Percentiles rank a stretch among this genome's conserved stretches.
Evolutionary conservation across 2,329 filamentous ascomycete genomes (phyloP).

Genomic region (Calonectria pseudoreteaudii): DNA sequence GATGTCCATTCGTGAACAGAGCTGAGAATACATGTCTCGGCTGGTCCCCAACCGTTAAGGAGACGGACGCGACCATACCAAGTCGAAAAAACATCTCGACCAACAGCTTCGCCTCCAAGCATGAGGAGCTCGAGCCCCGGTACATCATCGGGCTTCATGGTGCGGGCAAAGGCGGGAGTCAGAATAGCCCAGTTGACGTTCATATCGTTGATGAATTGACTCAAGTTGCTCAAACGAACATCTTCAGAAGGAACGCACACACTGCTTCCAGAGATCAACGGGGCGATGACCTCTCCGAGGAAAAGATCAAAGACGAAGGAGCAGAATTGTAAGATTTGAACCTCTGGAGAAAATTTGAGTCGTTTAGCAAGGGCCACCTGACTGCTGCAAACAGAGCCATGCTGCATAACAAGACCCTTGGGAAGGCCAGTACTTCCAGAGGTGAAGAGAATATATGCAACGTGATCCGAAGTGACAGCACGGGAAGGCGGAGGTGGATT

Average conservation of each 20-base stretch:
- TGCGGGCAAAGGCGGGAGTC: background rate
- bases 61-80: background rate
- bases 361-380: background rate
- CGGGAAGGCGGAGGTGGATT: background rate
- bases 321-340: background rate
- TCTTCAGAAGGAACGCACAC: background rate
- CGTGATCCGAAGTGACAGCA: background rate
- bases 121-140: background rate
- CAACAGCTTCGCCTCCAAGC: background rate
- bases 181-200: background rate
- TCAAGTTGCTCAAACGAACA: background rate
- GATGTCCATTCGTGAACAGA: background rate
- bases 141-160: background rate
- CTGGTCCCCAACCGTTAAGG: background rate
- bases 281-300: background rate
- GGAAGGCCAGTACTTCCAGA: conserved; percentile 17
- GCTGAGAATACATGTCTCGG: background rate
- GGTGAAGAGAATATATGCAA: background rate
- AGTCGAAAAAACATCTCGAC: background rate
- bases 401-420: conserved; percentile 23
- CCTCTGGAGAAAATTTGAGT: background rate
- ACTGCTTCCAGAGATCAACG: background rate
- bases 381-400: background rate
- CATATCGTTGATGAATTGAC: background rate
- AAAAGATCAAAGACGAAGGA: conserved; percentile 4